phyloP scores from a whole-genome alignment of 164 flowering plant genomes.

The Liriodendron chinense region DNA sequence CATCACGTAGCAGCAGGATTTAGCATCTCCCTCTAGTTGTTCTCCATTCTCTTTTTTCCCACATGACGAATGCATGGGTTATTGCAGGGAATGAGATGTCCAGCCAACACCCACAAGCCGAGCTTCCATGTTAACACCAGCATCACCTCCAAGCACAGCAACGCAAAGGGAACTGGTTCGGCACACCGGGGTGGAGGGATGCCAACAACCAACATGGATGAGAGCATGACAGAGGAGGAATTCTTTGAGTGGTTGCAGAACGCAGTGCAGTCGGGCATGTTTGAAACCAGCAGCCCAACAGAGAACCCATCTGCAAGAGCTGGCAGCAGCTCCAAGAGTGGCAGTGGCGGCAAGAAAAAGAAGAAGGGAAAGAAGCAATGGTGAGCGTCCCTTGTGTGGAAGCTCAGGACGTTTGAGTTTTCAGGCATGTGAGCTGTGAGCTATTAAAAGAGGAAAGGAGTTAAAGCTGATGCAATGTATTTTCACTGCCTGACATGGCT shows the following conservation, averaged over 20 bases:
- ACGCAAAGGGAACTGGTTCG: constrained; percentile 42
- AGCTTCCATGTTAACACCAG: constrained; percentile 93
- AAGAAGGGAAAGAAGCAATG: constrained; percentile 91
- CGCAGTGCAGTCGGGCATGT: constrained; percentile 74
- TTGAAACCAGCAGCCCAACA: constrained; percentile 40
- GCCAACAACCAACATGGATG: constrained; percentile 51
- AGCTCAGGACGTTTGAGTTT: not conserved
- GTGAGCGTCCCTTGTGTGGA: constrained; percentile 26
- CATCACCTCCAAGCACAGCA: constrained; percentile 51
- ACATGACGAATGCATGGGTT: not conserved
- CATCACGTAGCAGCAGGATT: not conserved
- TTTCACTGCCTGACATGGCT: not conserved
- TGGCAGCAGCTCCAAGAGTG: constrained; percentile 32
- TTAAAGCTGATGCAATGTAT: not conserved
- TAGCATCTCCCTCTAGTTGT: not conserved
- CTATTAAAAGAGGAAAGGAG: not conserved
- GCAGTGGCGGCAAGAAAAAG: constrained; percentile 46
- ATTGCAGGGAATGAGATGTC: constrained; percentile 94
- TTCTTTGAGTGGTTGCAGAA: constrained; percentile 81
- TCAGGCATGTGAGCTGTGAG: not conserved
- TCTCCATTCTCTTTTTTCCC: not conserved
- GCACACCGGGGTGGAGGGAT: constrained; percentile 52
- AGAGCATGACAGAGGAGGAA: constrained; percentile 81
- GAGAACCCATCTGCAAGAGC: constrained; percentile 42
- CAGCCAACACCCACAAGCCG: constrained; percentile 87